A percentile compares a stretch with the other conserved stretches of the same genome.
phyloP scores from a whole-genome alignment of 371 early-diverging fungal genomes.

The Syncephalastrum sp. region DNA sequence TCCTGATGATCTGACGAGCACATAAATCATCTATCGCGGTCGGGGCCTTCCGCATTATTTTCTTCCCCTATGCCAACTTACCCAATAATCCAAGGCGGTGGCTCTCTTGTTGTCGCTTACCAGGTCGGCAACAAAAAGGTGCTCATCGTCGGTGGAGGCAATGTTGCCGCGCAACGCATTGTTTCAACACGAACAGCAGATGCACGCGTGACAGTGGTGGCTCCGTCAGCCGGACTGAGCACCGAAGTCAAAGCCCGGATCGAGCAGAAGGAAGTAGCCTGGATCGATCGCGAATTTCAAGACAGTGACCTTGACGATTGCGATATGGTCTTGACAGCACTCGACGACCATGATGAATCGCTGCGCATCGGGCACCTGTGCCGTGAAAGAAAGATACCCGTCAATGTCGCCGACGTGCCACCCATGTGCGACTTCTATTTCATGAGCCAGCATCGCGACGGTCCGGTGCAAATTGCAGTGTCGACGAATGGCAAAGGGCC shows the following conservation, averaged over 20 bases:
- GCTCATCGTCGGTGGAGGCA: conserved; percentile 83
- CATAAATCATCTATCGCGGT: no score
- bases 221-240: conserved; percentile 61
- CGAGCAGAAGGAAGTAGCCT: conserved; percentile 56
- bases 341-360: conserved; percentile 76
- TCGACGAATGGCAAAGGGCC: conserved; percentile 92
- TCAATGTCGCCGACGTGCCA: conserved; percentile 91
- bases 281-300: conserved; percentile 60
- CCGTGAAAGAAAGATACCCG: conserved; percentile 72
- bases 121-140: conserved; percentile 66
- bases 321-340: conserved; percentile 81
- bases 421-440: conserved; percentile 92
- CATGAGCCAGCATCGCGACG: conserved; percentile 83
- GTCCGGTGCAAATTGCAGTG: conserved; percentile 84
- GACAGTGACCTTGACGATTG: conserved; percentile 53
- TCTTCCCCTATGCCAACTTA: background rate
- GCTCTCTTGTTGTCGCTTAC: conserved; percentile 81
- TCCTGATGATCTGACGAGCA: background rate
- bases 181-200: conserved; percentile 80
- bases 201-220: conserved; percentile 72
- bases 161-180: conserved; percentile 80
- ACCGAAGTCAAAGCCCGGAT: conserved; percentile 66
- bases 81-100: conserved; percentile 64
- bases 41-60: no score
- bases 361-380: conserved; percentile 68